phyloP scores from a whole-genome alignment of 257 asterid species.

The Thymus mandschuricus region DNA sequence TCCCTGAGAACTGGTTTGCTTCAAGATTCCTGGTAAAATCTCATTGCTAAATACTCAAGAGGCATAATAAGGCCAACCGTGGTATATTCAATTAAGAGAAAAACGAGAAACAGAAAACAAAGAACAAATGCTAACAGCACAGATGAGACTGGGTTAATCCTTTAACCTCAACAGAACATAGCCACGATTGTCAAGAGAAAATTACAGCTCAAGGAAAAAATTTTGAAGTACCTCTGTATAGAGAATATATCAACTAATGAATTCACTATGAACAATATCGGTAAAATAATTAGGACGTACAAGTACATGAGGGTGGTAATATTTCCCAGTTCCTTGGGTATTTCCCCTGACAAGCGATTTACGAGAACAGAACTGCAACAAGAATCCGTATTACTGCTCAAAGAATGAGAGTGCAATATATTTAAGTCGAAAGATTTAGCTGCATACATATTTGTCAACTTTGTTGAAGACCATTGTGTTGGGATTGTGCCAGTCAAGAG shows the following conservation, averaged over 20 bases:
- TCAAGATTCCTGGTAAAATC: constrained; percentile 71
- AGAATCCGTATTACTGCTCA: constrained; percentile 29
- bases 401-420: constrained; percentile 7
- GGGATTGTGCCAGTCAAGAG: constrained; percentile 76
- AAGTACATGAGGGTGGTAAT: constrained; percentile 72
- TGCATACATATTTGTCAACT: constrained; percentile 57
- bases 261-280: constrained; percentile 3
- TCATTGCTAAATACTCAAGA: constrained; percentile 19
- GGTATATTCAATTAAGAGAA: background rate
- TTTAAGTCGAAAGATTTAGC: constrained; percentile 6
- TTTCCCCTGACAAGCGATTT: constrained; percentile 77
- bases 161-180: background rate
- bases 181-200: constrained; percentile 7
- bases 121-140: background rate
- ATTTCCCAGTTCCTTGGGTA: constrained; percentile 71
- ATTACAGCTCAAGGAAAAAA: background rate
- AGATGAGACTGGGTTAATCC: background rate
- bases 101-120: background rate
- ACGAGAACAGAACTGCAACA: constrained; percentile 73
- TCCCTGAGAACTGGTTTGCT: constrained; percentile 71
- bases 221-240: background rate
- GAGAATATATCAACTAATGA: background rate
- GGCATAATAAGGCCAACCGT: constrained; percentile 14
- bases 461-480: constrained; percentile 63
- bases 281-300: constrained; percentile 50